Evolutionary conservation across 169 alveolate species (phyloP), one percentile per base, ranked within the genome.

Genomic region (Blepharisma undulans): DNA sequence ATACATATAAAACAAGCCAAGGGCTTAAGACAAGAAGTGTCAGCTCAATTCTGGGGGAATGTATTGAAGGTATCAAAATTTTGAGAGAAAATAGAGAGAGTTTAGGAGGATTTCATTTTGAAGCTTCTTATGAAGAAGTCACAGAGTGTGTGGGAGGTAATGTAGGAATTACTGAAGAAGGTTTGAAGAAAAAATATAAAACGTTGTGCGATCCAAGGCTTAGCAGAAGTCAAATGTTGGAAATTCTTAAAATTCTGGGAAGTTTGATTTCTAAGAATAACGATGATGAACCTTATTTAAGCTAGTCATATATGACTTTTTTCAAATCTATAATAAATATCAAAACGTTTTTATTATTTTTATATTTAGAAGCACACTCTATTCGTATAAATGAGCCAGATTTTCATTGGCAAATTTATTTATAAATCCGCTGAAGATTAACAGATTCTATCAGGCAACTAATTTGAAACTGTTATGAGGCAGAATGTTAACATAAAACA

Each of bases 201-300:
- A 92, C 95, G 79, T 81, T 91, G 30, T 95, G 97, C 92, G 97
- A 95, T 76, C 97, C 97, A 14, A 94, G 95, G 79, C 94, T 94
- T 71, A 94, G 94, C 80, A 87, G 30, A 32, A 60, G 80, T n/a
- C 92, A 94, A 90, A 87, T 93, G 27, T 87, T 79, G 27, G 60
- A 27, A 29, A 33, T 61, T 21, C 92, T 88, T 48, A 48, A 14
- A 32, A 82, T 84, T 32, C 32, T 27, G 79, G 91, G 61, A 48
- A 48, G 66, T 5, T 48, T 48, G 66, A 48, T 48, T 48, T 12
- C 66, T 48, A 48, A 48, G 66, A 48, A 48, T 48, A 48, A 48
- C 66, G 14, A 48, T 48, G 66, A 48, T 48, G 66, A 48, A 3
- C 66, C 66, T 48, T 48, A 48, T 48, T 48, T 48, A 48, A 5